phyloP scores from a whole-genome alignment of 768 basidiomycete genomes.

The Royoungia palumana region DNA sequence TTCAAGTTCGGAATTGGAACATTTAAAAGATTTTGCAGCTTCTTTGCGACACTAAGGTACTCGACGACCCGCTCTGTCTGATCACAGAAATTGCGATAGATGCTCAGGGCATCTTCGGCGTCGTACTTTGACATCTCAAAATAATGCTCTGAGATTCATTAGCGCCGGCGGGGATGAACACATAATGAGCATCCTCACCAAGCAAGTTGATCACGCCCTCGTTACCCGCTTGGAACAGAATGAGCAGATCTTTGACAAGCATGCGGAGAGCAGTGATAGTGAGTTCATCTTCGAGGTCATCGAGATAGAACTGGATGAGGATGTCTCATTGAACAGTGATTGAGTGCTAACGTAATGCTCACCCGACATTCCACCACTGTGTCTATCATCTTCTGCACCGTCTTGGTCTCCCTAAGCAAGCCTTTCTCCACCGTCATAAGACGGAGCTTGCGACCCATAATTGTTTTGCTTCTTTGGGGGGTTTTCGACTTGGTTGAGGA shows the following conservation, averaged over 20 bases:
- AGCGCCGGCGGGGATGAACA: conserved; percentile 5
- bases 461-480: conserved; percentile 66
- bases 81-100: conserved; percentile 93
- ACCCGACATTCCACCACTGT: conserved; percentile 84
- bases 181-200: conserved; percentile 46
- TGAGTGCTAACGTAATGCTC: conserved; percentile 29
- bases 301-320: conserved; percentile 76
- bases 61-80: conserved; percentile 93
- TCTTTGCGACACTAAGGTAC: conserved; percentile 87
- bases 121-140: conserved; percentile 98
- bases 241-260: conserved; percentile 93
- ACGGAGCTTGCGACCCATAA: conserved; percentile 79
- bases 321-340: neutral
- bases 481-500: conserved; percentile 34
- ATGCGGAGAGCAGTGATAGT: conserved; percentile 85
- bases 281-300: conserved; percentile 89
- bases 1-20: conserved; percentile 93
- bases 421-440: conserved; percentile 96
- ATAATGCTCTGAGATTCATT: conserved; percentile 68
- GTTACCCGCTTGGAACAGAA: conserved; percentile 94
- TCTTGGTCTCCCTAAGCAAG: conserved; percentile 84
- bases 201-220: conserved; percentile 87
- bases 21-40: conserved; percentile 88
- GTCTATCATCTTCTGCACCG: conserved; percentile 89
- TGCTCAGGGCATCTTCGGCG: conserved; percentile 74